Conservation (phyloP, 129 eudicot genomes). For the Flaveria linearis region DNA sequence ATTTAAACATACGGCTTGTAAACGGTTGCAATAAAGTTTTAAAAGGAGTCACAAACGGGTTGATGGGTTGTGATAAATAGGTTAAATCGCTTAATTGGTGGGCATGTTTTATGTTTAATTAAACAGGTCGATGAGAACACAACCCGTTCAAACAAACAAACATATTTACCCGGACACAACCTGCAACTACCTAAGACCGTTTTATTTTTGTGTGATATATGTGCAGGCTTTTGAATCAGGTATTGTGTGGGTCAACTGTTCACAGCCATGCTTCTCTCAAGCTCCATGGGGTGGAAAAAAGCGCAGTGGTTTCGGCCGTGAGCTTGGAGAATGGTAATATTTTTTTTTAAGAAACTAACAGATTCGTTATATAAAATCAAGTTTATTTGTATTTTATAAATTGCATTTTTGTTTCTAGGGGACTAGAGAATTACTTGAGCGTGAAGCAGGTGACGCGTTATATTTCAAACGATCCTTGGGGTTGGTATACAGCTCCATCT, state of each 20-base stretch:
- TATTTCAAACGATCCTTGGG: conserved; percentile 82
- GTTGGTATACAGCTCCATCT: conserved; percentile 88
- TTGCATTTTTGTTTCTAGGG: conserved; percentile 49
- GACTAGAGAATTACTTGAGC: conserved; percentile 83
- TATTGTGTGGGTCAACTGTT: conserved; percentile 94
- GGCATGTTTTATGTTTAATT: background rate
- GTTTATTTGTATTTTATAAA: background rate
- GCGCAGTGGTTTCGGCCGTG: conserved; percentile 98
- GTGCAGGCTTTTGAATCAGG: conserved; percentile 85
- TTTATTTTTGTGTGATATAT: background rate
- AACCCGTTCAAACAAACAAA: background rate
- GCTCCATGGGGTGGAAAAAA: conserved; percentile 99
- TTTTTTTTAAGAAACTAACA: background rate
- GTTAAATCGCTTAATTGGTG: background rate
- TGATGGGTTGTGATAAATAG: background rate
- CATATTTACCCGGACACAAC: background rate
- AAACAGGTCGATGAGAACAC: background rate
- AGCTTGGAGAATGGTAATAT: conserved; percentile 92
- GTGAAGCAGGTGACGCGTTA: conserved; percentile 92
- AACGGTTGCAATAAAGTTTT: background rate
- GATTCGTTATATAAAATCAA: background rate
- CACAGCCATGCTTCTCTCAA: conserved; percentile 97
- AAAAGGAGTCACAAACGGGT: background rate
- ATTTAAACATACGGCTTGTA: background rate
- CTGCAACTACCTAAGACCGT: background rate